A percentile compares a stretch with the other conserved stretches of the same genome.
These are phyloP conservation scores for Pugionium cornutum DNA, from an alignment of 345 rosid species.

Conservation along the genomic window DNA sequence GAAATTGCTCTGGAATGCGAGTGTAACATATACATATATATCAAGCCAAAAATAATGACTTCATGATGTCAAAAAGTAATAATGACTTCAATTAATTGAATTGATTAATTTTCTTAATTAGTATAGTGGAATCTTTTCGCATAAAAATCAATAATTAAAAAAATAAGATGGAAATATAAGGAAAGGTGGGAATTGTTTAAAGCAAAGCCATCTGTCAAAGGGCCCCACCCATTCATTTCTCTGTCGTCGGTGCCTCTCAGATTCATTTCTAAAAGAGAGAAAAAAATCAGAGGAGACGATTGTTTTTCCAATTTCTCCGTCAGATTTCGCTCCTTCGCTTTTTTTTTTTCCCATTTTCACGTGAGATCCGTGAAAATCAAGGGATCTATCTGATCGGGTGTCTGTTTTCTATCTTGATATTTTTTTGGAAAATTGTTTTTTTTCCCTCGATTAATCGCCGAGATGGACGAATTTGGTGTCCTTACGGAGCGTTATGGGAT, in stretches of 20 bases:
- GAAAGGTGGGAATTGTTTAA: conserved; percentile 32
- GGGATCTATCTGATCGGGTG: conserved; percentile 14
- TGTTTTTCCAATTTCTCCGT: conserved; percentile 28
- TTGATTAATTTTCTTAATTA: not conserved
- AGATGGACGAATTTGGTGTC: conserved; percentile 83
- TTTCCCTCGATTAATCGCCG: conserved; percentile 7
- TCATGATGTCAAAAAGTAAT: not conserved
- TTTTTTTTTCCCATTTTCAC: conserved; percentile 17
- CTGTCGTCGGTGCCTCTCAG: conserved; percentile 36
- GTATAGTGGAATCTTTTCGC: not conserved
- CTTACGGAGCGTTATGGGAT: conserved; percentile 80
- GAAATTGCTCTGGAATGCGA: conserved; percentile 3
- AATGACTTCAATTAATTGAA: not conserved
- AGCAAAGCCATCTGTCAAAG: conserved; percentile 26
- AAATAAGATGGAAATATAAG: not conserved
- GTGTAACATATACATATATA: not conserved
- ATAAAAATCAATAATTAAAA: not conserved
- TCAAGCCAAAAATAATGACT: no score
- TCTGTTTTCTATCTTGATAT: not conserved
- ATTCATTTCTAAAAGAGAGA: not conserved
- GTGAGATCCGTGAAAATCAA: conserved; percentile 16
- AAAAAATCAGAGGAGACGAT: conserved; percentile 2
- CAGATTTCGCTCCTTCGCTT: conserved; percentile 15
- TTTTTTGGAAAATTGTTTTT: conserved; percentile 4
- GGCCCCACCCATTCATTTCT: conserved; percentile 30